Base-by-base conservation (phyloP, 768 basidiomycete species). In the Aureoboletus auriporus region DNA sequence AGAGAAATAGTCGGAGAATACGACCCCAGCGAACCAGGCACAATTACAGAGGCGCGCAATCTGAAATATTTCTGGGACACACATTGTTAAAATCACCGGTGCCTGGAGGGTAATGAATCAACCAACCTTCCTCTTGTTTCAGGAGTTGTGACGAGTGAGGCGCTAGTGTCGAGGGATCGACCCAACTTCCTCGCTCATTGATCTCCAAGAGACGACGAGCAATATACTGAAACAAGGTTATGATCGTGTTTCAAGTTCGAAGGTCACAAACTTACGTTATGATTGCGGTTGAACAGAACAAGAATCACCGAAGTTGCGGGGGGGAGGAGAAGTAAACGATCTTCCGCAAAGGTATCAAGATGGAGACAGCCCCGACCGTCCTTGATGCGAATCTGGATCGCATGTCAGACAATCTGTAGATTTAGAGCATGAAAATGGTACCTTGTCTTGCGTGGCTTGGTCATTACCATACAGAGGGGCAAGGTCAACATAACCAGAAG, bases 251-350 rank as follows among this genome's bases (percentile, higher is more conserved):
- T 2, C 7, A 44, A 38, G 2, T 12, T 12, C 2, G 42, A 46
- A 29, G 7, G 1, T 17, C 5, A 5, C 4, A 14, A 11, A 67
- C 83, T 53, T 54, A 90, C 89, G 58, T 89, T 93, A 60, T 93
- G 90, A 52, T 93, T 93, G n/a, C 90, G 77, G 60, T 75, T 89
- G 75, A 92, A 93, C n/a, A 90, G 62, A n/a, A 92, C 77, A 17
- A 93, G 74, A n/a, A 92, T 63, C 5, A 76, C 80, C 50, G 84
- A 81, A 44, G 83, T 80, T 1, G 81, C 82, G 0, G 89, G 89
- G 1, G 90, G 90, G n/a, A 92, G 78, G 8, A 89, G 72, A 17
- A 90, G 70, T 5, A 93, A 69, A 34, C 90, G 73, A 51, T 90
- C 84, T 61, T 93, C 91, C 0, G 87, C 80, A 59, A 92, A 93